phyloP scores from a whole-genome alignment of 768 basidiomycete genomes.

The Panaeolus papilionaceus region DNA sequence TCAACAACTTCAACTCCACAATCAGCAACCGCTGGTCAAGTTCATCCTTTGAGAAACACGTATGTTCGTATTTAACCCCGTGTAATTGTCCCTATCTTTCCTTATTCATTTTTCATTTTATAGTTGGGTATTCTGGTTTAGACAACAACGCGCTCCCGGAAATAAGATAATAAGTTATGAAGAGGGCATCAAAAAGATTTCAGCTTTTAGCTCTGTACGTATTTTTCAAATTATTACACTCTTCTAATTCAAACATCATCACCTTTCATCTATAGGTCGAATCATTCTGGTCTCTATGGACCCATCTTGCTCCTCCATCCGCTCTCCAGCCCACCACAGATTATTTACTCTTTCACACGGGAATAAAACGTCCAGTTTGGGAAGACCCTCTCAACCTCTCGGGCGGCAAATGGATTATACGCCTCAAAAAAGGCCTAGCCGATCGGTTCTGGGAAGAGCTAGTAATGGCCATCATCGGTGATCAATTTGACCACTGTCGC shows the following conservation, averaged over 20 bases:
- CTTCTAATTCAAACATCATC: constrained; percentile 9
- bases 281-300: constrained; percentile 95
- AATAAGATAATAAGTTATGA: constrained; percentile 92
- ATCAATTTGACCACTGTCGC: constrained; percentile 82
- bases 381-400: constrained; percentile 89
- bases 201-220: constrained; percentile 86
- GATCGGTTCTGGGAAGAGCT: constrained; percentile 94
- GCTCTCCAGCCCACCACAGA: constrained; percentile 89
- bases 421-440: constrained; percentile 88
- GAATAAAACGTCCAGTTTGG: constrained; percentile 91
- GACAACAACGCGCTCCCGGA: constrained; percentile 88
- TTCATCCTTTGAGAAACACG: constrained; percentile 87
- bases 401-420: constrained; percentile 96
- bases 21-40: constrained; percentile 41
- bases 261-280: constrained; percentile 64
- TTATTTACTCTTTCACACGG: constrained; percentile 89
- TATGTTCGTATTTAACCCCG: constrained; percentile 68
- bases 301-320: constrained; percentile 88
- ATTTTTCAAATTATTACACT: constrained; percentile 13
- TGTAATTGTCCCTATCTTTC: constrained; percentile 32
- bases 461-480: constrained; percentile 86
- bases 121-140: constrained; percentile 94
- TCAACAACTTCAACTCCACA: constrained; percentile 39
- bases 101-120: constrained; percentile 25
- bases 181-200: constrained; percentile 92